A percentile compares a stretch with the other conserved stretches of the same genome.
Evolutionary conservation across 2,329 filamentous ascomycete species (phyloP).

Genomic region (Xylariaceae sp.): DNA sequence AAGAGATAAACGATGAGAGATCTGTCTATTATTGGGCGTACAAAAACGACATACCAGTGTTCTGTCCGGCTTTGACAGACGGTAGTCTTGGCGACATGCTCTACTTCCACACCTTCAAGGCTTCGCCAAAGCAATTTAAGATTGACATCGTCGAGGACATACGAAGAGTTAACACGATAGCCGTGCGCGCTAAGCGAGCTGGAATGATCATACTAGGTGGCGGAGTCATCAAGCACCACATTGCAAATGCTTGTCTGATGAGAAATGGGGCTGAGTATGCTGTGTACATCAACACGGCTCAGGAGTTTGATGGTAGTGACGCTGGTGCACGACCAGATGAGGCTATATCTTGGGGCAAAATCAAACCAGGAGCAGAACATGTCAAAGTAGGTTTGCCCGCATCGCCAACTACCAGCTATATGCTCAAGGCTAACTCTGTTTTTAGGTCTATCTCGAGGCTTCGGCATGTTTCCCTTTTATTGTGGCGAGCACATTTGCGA

Average conservation of each 20-base stretch:
- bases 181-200: constrained; percentile 78
- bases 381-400: constrained; percentile 64
- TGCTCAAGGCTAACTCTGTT: constrained; percentile 13
- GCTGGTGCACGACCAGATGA: constrained; percentile 93
- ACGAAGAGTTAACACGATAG: constrained; percentile 84
- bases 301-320: constrained; percentile 97
- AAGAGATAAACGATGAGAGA: constrained; percentile 88
- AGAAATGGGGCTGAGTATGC: constrained; percentile 94
- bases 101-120: constrained; percentile 95
- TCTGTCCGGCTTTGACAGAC: constrained; percentile 93
- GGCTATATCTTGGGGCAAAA: constrained; percentile 98
- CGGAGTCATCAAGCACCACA: constrained; percentile 96
- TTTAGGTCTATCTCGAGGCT: constrained; percentile 60
- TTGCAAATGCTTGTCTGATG: constrained; percentile 96
- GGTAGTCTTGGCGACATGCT: constrained; percentile 96
- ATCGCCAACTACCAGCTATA: background rate
- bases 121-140: constrained; percentile 73
- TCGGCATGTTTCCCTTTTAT: constrained; percentile 64
- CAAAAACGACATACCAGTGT: constrained; percentile 94
- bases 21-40: constrained; percentile 97
- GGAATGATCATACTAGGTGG: constrained; percentile 96
- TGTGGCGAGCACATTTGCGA: constrained; percentile 64
- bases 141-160: constrained; percentile 95
- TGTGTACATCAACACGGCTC: constrained; percentile 95
- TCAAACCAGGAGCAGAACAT: constrained; percentile 79